Conservation (phyloP, 257 asterid genomes). For the Ligustrum vulgare region DNA sequence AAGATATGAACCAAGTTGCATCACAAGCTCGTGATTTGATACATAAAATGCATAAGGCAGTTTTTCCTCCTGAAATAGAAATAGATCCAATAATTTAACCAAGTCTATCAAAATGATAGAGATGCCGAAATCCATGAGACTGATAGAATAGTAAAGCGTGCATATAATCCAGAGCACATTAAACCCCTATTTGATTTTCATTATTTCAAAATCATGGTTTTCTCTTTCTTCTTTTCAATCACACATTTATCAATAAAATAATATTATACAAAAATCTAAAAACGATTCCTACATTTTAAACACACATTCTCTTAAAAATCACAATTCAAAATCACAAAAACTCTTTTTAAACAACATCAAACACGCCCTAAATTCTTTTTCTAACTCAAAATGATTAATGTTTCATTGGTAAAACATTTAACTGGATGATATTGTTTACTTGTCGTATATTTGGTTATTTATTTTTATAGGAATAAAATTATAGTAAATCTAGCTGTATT, state of each 20-base stretch:
- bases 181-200: too few species aligned
- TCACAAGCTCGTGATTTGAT: slow-evolving; percentile 77
- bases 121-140: neutral
- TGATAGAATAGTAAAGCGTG: neutral
- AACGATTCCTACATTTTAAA: too few species aligned
- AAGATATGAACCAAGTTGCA: slow-evolving; percentile 72
- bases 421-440: neutral
- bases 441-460: neutral
- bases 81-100: slow-evolving; percentile 14
- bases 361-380: too few species aligned
- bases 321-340: too few species aligned
- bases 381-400: neutral
- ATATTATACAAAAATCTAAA: too few species aligned
- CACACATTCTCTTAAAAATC: too few species aligned
- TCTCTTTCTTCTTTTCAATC: too few species aligned
- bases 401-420: neutral
- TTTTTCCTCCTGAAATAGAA: slow-evolving; percentile 68
- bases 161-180: neutral
- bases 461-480: neutral
- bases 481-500: neutral
- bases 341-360: too few species aligned
- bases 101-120: neutral
- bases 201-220: too few species aligned
- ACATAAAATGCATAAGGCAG: slow-evolving; percentile 86
- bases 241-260: too few species aligned